These are phyloP conservation scores for Acanthamoeba healyi DNA, from an alignment of 208 protist genomes.

Conservation along the genomic window DNA sequence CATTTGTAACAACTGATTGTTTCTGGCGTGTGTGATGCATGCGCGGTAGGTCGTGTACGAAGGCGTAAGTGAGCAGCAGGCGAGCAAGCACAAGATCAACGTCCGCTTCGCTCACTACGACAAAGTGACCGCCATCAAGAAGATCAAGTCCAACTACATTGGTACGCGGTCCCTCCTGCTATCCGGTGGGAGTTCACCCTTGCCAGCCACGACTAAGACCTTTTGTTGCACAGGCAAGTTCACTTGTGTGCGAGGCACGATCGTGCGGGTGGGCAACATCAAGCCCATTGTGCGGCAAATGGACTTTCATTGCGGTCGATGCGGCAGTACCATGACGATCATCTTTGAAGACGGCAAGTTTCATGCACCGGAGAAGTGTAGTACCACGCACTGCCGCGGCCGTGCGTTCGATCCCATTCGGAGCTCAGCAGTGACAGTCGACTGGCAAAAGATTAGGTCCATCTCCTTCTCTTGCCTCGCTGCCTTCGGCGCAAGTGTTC, in stretches of 20 bases:
- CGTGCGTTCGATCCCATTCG: constrained; percentile 85
- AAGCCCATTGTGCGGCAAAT: constrained; percentile 89
- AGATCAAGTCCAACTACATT: constrained; percentile 75
- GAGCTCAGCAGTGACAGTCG: constrained; percentile 79
- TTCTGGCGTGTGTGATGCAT: neutral
- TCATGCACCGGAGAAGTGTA: constrained; percentile 76
- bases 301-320: constrained; percentile 89
- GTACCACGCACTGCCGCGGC: constrained; percentile 79
- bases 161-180: constrained; percentile 17
- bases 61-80: neutral
- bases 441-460: constrained; percentile 91
- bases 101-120: constrained; percentile 43
- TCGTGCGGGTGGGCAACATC: constrained; percentile 90
- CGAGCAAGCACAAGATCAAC: constrained; percentile 40
- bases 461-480: too few relatives aligned
- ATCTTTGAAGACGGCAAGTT: constrained; percentile 81
- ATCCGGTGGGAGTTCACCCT: too few relatives aligned
- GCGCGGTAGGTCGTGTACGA: neutral
- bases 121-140: constrained; percentile 60
- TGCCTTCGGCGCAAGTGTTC: neutral
- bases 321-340: constrained; percentile 45
- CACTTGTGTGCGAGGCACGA: constrained; percentile 89
- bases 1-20: too few relatives aligned
- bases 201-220: too few relatives aligned
- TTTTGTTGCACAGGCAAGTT: constrained; percentile 83